phyloP scores from a whole-genome alignment of 1,284 basidiomycete genomes.

The Apiotrichum veenhuisii region DNA sequence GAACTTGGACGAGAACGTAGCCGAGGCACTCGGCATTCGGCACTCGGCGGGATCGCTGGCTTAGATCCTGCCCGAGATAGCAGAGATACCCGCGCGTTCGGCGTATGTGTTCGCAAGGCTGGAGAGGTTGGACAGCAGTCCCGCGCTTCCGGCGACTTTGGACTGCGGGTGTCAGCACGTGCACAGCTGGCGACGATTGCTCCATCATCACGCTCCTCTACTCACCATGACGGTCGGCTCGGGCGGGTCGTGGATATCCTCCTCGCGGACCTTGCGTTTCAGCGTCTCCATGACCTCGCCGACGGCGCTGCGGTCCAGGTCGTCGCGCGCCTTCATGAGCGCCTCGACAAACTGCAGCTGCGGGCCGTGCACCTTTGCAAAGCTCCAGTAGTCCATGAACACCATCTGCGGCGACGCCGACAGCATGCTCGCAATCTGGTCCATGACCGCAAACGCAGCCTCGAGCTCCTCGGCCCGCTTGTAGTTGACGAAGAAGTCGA shows the following conservation, averaged over 20 bases:
- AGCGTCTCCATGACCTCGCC: constrained; percentile 92
- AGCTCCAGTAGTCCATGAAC: constrained; percentile 91
- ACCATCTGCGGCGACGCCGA: constrained; percentile 88
- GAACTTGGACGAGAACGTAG: no score
- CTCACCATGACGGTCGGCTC: constrained; percentile 57
- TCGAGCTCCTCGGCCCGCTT: constrained; percentile 79
- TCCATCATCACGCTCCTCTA: constrained; percentile 23
- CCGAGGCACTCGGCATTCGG: no score
- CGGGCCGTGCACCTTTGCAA: constrained; percentile 93
- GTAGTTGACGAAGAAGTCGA: constrained; percentile 74
- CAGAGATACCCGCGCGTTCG: neutral
- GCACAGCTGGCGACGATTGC: no score
- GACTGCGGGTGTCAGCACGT: constrained; percentile 26
- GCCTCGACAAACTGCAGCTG: constrained; percentile 88
- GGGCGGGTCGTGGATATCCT: constrained; percentile 68
- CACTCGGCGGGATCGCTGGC: no score
- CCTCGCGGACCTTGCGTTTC: constrained; percentile 85
- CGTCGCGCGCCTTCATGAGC: constrained; percentile 81
- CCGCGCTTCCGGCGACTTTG: constrained; percentile 33
- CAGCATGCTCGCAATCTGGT: constrained; percentile 77
- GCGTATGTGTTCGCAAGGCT: constrained; percentile 33
- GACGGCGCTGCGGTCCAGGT: constrained; percentile 82
- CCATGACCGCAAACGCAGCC: constrained; percentile 77
- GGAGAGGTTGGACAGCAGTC: constrained; percentile 35
- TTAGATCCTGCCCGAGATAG: neutral